phyloP scores from a whole-genome alignment of 345 rosid genomes.

The Eucalyptus microcorys region DNA sequence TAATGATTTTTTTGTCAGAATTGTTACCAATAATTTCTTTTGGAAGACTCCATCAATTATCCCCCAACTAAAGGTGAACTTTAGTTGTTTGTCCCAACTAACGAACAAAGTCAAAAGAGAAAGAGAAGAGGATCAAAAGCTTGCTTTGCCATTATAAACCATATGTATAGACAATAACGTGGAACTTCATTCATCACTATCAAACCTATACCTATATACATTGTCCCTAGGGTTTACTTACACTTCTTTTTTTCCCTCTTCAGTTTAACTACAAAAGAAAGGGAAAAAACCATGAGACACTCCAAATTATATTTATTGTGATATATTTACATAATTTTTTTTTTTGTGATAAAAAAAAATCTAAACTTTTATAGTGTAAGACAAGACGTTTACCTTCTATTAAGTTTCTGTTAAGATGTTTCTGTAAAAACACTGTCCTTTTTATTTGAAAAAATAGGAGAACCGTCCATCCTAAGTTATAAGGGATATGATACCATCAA shows the following conservation, averaged over 20 bases:
- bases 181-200: not conserved
- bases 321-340: too few species aligned
- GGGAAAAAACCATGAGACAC: not conserved
- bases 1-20: not conserved
- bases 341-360: too few species aligned
- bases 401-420: too few species aligned
- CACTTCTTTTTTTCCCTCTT: not conserved
- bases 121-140: not conserved
- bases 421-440: accelerated
- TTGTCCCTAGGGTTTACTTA: not conserved
- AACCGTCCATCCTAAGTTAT: not conserved
- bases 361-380: accelerated
- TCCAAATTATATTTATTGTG: too few species aligned
- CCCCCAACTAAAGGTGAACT: not conserved
- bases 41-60: not conserved
- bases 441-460: too few species aligned
- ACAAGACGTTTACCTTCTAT: accelerated
- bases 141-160: not conserved
- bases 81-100: not conserved
- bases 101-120: not conserved
- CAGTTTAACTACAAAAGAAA: not conserved
- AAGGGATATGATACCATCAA: not conserved
- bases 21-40: not conserved
- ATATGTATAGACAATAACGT: not conserved
- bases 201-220: not conserved